Evolutionary conservation across 345 rosid species (phyloP), one percentile per base, ranked within the genome.

Genomic region (Pelargonium nanum): DNA sequence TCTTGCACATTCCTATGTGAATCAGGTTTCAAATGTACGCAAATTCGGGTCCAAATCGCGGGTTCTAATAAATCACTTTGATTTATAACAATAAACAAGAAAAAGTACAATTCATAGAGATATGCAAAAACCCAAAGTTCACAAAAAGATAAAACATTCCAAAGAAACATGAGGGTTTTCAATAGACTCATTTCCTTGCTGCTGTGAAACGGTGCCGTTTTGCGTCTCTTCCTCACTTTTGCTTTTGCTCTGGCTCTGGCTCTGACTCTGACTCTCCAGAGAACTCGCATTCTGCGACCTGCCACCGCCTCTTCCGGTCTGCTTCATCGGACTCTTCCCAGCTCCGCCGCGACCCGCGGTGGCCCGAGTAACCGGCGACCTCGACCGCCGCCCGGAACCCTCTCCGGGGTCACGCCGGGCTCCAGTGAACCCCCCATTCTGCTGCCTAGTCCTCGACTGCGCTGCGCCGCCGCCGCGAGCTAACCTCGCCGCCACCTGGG

Each of bases 111-210:
- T n/a, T n/a, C n/a, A n/a, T n/a, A n/a, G n/a, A n/a, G n/a, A n/a
- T n/a, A n/a, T n/a, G n/a, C n/a, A n/a, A n/a, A n/a, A n/a, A n/a
- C n/a, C n/a, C n/a, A n/a, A n/a, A n/a, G n/a, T 63, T 76, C 64
- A 88, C 69, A 88, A 74, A 66, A 83, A 84, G 58, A 89, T 89
- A 74, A 86, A 89, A 68, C 94, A 83, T 65, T 86, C 89, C 73
- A 84, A 68, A 1, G 92, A 78, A 54, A 84, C 87, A 8, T 70
- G 75, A 48, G 90, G 86, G 62, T 85, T 83, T 2, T 79, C 86
- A 6, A 84, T 32, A 55, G 81, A 73, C 67, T 77, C 90, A 0
- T 21, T 79, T 22, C 55, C 63, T 63, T 56, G 57, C 69, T 56
- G 57, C 69, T 66, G 62, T 55, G 30, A 53, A 25, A 63, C 78